Evolutionary conservation across 2,329 filamentous ascomycete species (phyloP), one percentile per base, ranked within the genome.

Genomic region (Trichoderma sp.): DNA sequence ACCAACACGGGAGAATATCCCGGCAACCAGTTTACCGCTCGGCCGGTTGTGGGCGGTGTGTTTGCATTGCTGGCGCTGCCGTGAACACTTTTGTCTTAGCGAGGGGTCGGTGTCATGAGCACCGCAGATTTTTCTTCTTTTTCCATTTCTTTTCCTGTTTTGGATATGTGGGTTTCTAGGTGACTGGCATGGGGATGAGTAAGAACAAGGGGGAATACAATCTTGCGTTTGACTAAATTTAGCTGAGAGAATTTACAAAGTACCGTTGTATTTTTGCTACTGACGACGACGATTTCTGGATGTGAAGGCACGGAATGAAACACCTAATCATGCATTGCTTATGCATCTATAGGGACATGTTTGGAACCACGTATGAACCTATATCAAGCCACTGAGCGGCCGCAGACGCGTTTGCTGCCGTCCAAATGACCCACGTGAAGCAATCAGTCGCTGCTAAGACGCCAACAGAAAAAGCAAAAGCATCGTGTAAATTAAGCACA

Each of bases 21-120:
- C 0, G 86, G 89, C 0, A 66, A 49, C 40, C 83, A 87, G 68
- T 97, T 97, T 81, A 89, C 89, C 70, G 92, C 92, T 0, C 82
- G 93, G 43, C 93, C 93, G 0, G 93, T 97, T 0, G 85, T 91
- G 55, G 93, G 93, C 3, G 93, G 91, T 0, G 88, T 92, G 78
- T 97, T 95, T 83, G 89, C 92, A 2, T 86, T 94, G 74, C 80
- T 97, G 78, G 91, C 92, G 29, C 79, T 95, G 70, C 33, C 49
- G 43, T 63, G 58, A 68, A 49, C 16, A 19, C n/a, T 68, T 40
- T 35, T 35, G 2, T n/a, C 55, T 40, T 43, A 56, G 56, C 37
- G 40, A 68, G 55, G 40, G 11, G 14, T 21, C 24, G 49, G 64
- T 60, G 64, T 60, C 64, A 60, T 52, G 64, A 43, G 43, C 65